Percentiles rank a stretch among this genome's conserved stretches.
phyloP scores from a whole-genome alignment of 176 grass and related monocot species.

The Ampelocalamus luodianensis region DNA sequence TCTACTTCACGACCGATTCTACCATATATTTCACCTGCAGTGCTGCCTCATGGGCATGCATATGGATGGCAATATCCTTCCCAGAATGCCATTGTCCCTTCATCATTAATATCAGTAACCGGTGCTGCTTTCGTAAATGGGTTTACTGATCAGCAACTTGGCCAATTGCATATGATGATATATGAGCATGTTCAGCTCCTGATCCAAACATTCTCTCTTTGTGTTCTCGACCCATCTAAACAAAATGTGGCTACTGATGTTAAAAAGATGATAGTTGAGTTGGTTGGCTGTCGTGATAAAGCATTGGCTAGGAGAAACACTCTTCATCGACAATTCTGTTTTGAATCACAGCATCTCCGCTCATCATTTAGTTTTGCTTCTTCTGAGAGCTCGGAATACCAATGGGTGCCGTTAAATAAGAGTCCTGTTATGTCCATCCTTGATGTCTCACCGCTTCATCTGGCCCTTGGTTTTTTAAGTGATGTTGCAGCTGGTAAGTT shows the following conservation, averaged over 20 bases:
- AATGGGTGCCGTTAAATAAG: slow-evolving; percentile 71
- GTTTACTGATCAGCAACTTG: slow-evolving; percentile 83
- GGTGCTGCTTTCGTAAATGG: slow-evolving; percentile 55
- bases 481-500: slow-evolving; percentile 75
- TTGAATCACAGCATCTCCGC: slow-evolving; percentile 53
- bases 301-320: slow-evolving; percentile 62
- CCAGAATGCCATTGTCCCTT: slow-evolving; percentile 42
- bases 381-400: slow-evolving; percentile 43
- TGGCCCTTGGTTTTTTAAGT: slow-evolving; percentile 67
- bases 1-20: slow-evolving; percentile 59
- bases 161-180: slow-evolving; percentile 74
- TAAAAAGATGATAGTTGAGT: slow-evolving; percentile 82
- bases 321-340: slow-evolving; percentile 53
- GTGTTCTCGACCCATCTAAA: slow-evolving; percentile 74
- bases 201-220: slow-evolving; percentile 87
- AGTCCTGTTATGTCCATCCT: slow-evolving; percentile 71
- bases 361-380: slow-evolving; percentile 48
- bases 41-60: slow-evolving; percentile 27
- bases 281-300: slow-evolving; percentile 72
- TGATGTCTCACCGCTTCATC: slow-evolving; percentile 74
- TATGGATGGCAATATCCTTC: slow-evolving; percentile 58
- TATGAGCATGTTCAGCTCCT: slow-evolving; percentile 93
- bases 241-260: slow-evolving; percentile 66
- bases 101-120: slow-evolving; percentile 29
- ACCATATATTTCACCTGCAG: slow-evolving; percentile 53